Percentiles rank a stretch among this genome's conserved stretches.
Evolutionary conservation across 1,284 basidiomycete genomes (phyloP).

Genomic region (Rhodotorula mucilaginosa): DNA sequence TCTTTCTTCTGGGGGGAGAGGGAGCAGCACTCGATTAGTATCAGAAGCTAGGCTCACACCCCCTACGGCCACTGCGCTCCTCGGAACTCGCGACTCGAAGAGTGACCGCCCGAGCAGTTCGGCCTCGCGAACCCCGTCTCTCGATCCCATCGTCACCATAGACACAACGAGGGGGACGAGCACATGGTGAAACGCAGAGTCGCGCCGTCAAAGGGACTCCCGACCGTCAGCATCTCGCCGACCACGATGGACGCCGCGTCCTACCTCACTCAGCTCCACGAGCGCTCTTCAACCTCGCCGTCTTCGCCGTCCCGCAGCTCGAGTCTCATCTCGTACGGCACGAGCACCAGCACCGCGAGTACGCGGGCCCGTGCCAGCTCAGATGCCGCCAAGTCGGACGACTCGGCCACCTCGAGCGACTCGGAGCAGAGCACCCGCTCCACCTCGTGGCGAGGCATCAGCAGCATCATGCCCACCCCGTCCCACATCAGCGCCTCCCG

Average conservation of each 20-base stretch:
- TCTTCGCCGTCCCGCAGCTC: constrained; percentile 21
- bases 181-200: not conserved
- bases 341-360: constrained; percentile 9
- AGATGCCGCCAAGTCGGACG: constrained; percentile 21
- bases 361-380: constrained; percentile 15
- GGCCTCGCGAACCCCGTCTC: too few species aligned
- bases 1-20: too few species aligned
- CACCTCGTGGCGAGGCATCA: constrained; percentile 33
- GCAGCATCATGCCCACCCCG: constrained; percentile 34
- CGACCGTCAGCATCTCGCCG: constrained; percentile 23
- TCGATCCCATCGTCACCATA: too few species aligned
- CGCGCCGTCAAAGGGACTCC: constrained; percentile 12
- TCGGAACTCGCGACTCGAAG: too few species aligned
- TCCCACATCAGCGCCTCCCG: constrained; percentile 27
- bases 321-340: constrained; percentile 37
- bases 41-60: too few species aligned
- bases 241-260: constrained; percentile 36
- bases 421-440: constrained; percentile 25
- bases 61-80: too few species aligned
- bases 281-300: constrained; percentile 18
- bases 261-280: constrained; percentile 30
- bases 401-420: constrained; percentile 11
- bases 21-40: too few species aligned
- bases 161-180: too few species aligned
- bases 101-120: too few species aligned